Evolutionary conservation across 345 rosid species (phyloP).

Genomic region (Turnera subulata): DNA sequence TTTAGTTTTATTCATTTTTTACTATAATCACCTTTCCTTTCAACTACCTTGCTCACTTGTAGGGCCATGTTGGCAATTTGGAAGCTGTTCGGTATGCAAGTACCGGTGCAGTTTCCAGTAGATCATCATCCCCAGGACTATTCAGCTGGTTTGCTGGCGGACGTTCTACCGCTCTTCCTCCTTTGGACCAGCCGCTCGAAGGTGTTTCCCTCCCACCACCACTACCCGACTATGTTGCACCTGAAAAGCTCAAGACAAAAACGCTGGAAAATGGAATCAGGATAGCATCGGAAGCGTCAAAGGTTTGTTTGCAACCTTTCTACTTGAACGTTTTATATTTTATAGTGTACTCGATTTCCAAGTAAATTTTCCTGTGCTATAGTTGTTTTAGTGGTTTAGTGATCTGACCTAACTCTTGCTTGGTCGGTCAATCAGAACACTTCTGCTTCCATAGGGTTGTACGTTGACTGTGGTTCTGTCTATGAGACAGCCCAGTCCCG

Average conservation of each 20-base stretch:
- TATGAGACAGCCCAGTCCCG: conserved; percentile 61
- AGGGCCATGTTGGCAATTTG: conserved; percentile 47
- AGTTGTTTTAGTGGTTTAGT: no score
- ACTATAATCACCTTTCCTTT: no score
- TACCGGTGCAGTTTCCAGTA: conserved; percentile 47
- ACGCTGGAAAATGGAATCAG: conserved; percentile 72
- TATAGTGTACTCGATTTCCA: not conserved
- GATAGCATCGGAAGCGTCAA: conserved; percentile 61
- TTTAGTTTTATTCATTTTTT: no score
- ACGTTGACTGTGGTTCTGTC: conserved; percentile 64
- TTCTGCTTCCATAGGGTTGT: conserved; percentile 76
- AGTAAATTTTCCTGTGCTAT: no score
- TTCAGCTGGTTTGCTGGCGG: conserved; percentile 71
- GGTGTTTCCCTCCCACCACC: conserved; percentile 54
- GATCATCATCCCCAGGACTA: conserved; percentile 41
- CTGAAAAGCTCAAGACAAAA: conserved; percentile 47
- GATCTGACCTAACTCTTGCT: not conserved
- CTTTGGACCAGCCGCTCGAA: conserved; percentile 52
- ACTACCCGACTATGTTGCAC: conserved; percentile 60
- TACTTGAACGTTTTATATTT: not conserved
- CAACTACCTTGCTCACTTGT: not conserved
- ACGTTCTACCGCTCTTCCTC: conserved; percentile 36
- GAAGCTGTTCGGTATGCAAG: conserved; percentile 46
- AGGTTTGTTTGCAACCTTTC: conserved; percentile 28
- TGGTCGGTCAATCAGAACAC: conserved; percentile 49